These are phyloP conservation scores for Phaeosphaeriaceae sp. DNA, from an alignment of 2,329 filamentous ascomycete species.

Conservation along the genomic window DNA sequence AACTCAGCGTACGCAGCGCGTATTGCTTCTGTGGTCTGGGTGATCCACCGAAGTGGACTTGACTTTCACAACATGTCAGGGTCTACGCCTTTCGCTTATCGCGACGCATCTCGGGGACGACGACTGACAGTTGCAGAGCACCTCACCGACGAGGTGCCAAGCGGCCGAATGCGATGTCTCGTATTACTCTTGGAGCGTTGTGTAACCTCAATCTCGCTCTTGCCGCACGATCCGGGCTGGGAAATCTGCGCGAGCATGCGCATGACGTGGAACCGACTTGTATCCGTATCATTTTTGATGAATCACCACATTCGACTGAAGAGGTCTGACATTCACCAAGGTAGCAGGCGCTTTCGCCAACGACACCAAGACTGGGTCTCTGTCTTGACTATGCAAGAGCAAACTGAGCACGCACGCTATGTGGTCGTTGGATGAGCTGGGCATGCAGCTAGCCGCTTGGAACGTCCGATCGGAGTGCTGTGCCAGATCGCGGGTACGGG, in stretches of 20 bases:
- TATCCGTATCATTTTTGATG: neutral
- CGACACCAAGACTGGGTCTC: neutral
- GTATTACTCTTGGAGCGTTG: neutral
- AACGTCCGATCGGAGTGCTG: neutral
- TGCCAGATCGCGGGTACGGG: neutral
- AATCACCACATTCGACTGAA: neutral
- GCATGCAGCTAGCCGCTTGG: neutral
- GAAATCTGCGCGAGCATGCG: neutral
- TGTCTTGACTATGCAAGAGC: neutral
- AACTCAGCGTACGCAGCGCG: neutral
- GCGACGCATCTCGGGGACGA: slow-evolving; percentile 1
- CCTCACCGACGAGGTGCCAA: neutral
- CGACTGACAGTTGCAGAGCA: slow-evolving; percentile 1
- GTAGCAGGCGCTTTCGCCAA: neutral
- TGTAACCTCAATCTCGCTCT: neutral
- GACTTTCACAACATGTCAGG: neutral
- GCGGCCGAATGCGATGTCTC: neutral
- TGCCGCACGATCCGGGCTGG: neutral
- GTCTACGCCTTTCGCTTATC: slow-evolving; percentile 1
- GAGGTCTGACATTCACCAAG: neutral
- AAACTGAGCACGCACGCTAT: neutral
- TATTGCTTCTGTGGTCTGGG: slow-evolving; percentile 2
- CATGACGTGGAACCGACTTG: neutral
- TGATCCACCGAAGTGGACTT: neutral
- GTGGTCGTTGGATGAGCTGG: neutral